phyloP scores from a whole-genome alignment of 495 filamentous ascomycete genomes.

The Annulohypoxylon bovei region DNA sequence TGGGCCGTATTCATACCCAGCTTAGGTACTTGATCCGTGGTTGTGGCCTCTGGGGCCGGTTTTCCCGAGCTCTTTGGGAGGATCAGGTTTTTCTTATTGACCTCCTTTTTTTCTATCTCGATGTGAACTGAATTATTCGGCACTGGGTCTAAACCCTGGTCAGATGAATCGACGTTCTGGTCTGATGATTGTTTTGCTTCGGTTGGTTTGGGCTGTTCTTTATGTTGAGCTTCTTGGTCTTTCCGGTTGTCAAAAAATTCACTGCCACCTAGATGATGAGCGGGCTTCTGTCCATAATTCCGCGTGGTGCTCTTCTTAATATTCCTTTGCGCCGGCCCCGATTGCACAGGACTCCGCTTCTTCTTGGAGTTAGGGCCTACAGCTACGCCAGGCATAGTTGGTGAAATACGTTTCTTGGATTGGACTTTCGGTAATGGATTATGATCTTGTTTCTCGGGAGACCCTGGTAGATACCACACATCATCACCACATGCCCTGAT shows the following conservation, averaged over 20 bases:
- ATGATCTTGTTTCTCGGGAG: constrained; percentile 4
- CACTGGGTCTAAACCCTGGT: background rate
- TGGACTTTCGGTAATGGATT: background rate
- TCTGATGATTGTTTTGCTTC: background rate
- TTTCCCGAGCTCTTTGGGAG: background rate
- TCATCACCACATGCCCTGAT: background rate
- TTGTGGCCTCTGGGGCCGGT: background rate
- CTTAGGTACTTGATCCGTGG: background rate
- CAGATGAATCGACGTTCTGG: background rate
- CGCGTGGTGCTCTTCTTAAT: background rate
- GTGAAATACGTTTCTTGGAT: background rate
- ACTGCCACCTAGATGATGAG: background rate
- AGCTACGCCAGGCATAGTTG: background rate
- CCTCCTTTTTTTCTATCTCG: background rate
- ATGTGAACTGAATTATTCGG: background rate
- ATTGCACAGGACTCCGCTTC: constrained; percentile 23
- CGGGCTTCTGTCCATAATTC: constrained; percentile 5
- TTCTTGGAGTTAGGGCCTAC: constrained; percentile 30
- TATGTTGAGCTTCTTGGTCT: background rate
- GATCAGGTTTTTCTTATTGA: background rate
- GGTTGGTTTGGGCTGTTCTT: background rate
- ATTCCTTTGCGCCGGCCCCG: background rate
- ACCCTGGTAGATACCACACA: background rate
- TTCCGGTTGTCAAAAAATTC: background rate
- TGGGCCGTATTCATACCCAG: background rate